Evolutionary conservation across 129 eudicot species (phyloP), one percentile per base, ranked within the genome.

Genomic region (Tagetes erecta): DNA sequence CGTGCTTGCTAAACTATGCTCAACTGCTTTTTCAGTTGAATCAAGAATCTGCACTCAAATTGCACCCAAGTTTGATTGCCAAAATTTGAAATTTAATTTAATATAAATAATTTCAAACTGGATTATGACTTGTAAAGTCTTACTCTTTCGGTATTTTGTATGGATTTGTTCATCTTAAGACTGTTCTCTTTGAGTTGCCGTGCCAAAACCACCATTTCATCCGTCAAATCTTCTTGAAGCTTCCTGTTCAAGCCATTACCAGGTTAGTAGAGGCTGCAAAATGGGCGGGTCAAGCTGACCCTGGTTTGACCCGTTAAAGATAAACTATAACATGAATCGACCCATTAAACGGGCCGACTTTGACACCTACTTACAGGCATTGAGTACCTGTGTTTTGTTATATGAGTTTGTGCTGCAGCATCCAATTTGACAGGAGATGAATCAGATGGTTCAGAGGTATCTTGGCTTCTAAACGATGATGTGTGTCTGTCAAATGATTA

Each of bases 151-250:
- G 98, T 88, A 76, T 88, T 80, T 68, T 83, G 80, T 39, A 94
- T 67, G 44, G 98, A 94, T 56, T 82, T 89, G 72, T 74, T 88
- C 93, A 94, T 94, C 84, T 83, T 52, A 34, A 86, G 88, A 84
- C 97, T 90, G 71, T 88, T 85, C 84, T 94, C 98, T 80, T 94
- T 94, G 6, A 94, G 93, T 68, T 90, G 91, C n/a, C 81, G 89
- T 36, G 98, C 98, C 76, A 94, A 86, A 9, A 49, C 83, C 62
- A 94, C 98, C 97, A 94, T 90, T 84, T 90, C 98, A 80, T 94
- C 96, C 1, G 98, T 90, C 86, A 94, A 87, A 81, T 94, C 96
- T 68, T 94, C 98, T 79, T 94, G 98, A 78, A 94, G 97, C 79
- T 88, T 88, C 79, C 98, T 92, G 83, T 52, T 44, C 13, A 57